phyloP scores from a whole-genome alignment of 768 basidiomycete species.

The Artomyces pyxidatus region DNA sequence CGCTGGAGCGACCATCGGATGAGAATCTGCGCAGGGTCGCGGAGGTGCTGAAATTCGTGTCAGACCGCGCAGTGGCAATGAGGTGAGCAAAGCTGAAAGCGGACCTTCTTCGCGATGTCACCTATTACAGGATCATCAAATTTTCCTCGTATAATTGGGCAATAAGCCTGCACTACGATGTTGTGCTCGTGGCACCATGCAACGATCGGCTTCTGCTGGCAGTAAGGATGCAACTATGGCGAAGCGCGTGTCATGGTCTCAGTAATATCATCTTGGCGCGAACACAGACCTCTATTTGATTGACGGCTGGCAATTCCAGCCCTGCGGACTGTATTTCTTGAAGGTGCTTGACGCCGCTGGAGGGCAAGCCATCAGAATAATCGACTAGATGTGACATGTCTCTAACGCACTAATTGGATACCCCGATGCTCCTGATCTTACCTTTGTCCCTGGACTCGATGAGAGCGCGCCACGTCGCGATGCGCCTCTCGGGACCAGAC shows the following conservation, averaged over 20 bases:
- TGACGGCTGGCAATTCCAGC: conserved; percentile 59
- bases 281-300: conserved; percentile 65
- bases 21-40: conserved; percentile 76
- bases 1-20: conserved; percentile 88
- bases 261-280: not conserved
- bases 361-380: not conserved
- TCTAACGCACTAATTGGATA: conserved; percentile 71
- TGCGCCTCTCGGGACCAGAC: conserved; percentile 52
- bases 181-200: conserved; percentile 38
- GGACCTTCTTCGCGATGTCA: conserved; percentile 52
- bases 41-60: conserved; percentile 34
- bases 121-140: conserved; percentile 43
- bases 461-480: conserved; percentile 65
- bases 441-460: conserved; percentile 51
- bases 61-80: not conserved
- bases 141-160: conserved; percentile 53
- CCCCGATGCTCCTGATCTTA: conserved; percentile 64
- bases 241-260: no score
- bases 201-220: conserved; percentile 33
- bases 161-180: conserved; percentile 73
- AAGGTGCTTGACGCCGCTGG: conserved; percentile 63
- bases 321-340: conserved; percentile 64
- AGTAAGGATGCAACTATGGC: conserved; percentile 74
- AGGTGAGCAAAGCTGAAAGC: conserved; percentile 6
- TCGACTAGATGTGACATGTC: not conserved